Evolutionary conservation across 208 protist species (phyloP).

Genomic region (Porcisia deanei): DNA sequence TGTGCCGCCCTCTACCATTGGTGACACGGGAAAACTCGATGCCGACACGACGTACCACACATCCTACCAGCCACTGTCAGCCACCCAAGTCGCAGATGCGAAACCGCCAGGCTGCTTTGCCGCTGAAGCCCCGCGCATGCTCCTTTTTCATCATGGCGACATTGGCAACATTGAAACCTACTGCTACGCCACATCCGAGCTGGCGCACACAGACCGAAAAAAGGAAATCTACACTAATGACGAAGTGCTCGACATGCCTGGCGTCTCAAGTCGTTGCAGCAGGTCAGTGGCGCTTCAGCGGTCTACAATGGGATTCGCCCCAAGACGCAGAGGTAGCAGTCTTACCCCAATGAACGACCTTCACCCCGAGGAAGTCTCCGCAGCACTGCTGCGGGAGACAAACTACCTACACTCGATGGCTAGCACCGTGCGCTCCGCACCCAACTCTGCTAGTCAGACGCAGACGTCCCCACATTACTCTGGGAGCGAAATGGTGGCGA

Average conservation of each 20-base stretch:
- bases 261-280: conserved; percentile 40
- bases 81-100: conserved; percentile 37
- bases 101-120: conserved; percentile 63
- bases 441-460: not conserved
- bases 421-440: conserved; percentile 16
- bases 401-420: conserved; percentile 27
- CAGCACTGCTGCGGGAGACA: conserved; percentile 23
- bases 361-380: conserved; percentile 12
- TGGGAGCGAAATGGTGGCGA: not conserved
- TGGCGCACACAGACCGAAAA: conserved; percentile 62
- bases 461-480: not conserved
- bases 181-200: conserved; percentile 56
- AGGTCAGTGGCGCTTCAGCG: conserved; percentile 38
- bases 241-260: conserved; percentile 69
- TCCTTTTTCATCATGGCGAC: conserved; percentile 89
- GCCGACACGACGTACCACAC: conserved; percentile 53
- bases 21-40: conserved; percentile 22
- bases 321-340: not conserved
- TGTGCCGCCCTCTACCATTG: conserved; percentile 11
- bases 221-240: conserved; percentile 43
- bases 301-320: conserved; percentile 30
- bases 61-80: conserved; percentile 47
- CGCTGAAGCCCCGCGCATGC: conserved; percentile 57
- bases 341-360: not conserved
- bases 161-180: conserved; percentile 53